Percentiles rank a stretch among this genome's conserved stretches.
Conservation (phyloP, 176 grass and related monocot genomes). For the Hordeum marinum region DNA sequence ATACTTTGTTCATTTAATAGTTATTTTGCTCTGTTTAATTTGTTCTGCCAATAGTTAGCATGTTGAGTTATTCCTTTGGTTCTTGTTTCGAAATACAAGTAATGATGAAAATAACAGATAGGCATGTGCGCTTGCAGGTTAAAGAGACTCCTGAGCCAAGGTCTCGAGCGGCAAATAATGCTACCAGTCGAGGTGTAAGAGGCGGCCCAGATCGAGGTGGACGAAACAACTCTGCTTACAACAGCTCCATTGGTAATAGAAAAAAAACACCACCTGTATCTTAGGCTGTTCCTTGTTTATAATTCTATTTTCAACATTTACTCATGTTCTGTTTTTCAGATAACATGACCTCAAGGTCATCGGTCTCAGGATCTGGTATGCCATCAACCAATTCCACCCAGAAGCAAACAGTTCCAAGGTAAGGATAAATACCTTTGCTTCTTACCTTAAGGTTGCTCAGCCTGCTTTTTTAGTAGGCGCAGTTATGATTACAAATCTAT, state of each 20-base stretch:
- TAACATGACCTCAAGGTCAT: constrained; percentile 38
- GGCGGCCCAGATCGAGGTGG: constrained; percentile 57
- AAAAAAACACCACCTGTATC: neutral
- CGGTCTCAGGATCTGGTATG: constrained; percentile 46
- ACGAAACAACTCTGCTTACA: constrained; percentile 46
- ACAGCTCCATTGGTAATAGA: constrained; percentile 61
- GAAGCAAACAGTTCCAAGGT: constrained; percentile 63
- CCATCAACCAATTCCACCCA: constrained; percentile 44
- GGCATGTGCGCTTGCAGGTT: constrained; percentile 37
- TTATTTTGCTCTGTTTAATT: neutral
- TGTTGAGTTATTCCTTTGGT: neutral
- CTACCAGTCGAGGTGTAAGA: constrained; percentile 53
- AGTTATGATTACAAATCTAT: neutral
- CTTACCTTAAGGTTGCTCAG: neutral
- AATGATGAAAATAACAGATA: constrained; percentile 20
- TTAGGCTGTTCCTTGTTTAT: constrained; percentile 2
- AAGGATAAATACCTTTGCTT: neutral
- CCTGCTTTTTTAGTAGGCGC: neutral
- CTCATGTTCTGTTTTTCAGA: constrained; percentile 19
- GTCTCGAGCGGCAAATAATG: constrained; percentile 60
- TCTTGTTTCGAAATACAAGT: constrained; percentile 3
- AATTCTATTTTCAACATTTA: constrained; percentile 19
- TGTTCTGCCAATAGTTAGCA: neutral
- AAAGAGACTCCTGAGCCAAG: constrained; percentile 76
- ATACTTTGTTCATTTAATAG: neutral